Percentiles rank a stretch among this genome's conserved stretches.
phyloP scores from a whole-genome alignment of 495 filamentous ascomycete genomes.

The Peziza echinospora region DNA sequence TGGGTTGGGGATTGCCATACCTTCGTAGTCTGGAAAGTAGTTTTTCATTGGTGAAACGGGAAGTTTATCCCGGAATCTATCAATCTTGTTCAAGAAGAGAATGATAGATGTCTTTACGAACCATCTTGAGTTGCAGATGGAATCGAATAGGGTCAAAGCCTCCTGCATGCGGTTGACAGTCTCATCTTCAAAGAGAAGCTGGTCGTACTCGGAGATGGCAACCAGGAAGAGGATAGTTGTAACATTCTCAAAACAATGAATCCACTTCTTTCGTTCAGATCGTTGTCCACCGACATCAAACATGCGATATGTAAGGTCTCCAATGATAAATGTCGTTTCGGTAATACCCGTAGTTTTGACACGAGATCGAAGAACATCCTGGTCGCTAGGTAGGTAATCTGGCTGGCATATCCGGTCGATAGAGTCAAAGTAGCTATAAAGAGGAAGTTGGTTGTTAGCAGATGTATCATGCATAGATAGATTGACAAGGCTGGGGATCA shows the following conservation, averaged over 20 bases:
- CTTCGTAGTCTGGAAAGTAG: conserved; percentile 98
- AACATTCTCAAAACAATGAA: conserved; percentile 99
- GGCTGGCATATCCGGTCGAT: conserved; percentile 76
- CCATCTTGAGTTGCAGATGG: conserved; percentile 98
- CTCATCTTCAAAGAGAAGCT: conserved; percentile 88
- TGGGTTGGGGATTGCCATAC: conserved; percentile 18
- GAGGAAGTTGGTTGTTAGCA: conserved; percentile 19
- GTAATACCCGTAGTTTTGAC: conserved; percentile 99
- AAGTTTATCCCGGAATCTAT: conserved; percentile 98
- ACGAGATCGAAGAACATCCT: conserved; percentile 92
- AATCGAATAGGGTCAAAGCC: conserved; percentile 92
- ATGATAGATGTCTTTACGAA: conserved; percentile 99
- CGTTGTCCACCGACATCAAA: conserved; percentile 98
- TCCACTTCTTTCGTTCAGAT: conserved; percentile 99
- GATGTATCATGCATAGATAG: conserved; percentile 1
- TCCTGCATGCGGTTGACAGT: conserved; percentile 98
- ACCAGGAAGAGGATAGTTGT: conserved; percentile 96
- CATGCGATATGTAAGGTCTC: conserved; percentile 95
- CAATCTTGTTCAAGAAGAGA: conserved; percentile 99
- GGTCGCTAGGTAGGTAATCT: conserved; percentile 91
- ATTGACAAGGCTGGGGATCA: conserved; percentile 5
- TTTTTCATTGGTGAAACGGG: conserved; percentile 99
- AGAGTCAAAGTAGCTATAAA: conserved; percentile 78
- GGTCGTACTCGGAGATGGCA: conserved; percentile 97
- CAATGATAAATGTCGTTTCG: conserved; percentile 95